A percentile compares a stretch with the other conserved stretches of the same genome.
These are phyloP conservation scores for Tephrocybe sp. DNA, from an alignment of 768 basidiomycete species.

Conservation along the genomic window DNA sequence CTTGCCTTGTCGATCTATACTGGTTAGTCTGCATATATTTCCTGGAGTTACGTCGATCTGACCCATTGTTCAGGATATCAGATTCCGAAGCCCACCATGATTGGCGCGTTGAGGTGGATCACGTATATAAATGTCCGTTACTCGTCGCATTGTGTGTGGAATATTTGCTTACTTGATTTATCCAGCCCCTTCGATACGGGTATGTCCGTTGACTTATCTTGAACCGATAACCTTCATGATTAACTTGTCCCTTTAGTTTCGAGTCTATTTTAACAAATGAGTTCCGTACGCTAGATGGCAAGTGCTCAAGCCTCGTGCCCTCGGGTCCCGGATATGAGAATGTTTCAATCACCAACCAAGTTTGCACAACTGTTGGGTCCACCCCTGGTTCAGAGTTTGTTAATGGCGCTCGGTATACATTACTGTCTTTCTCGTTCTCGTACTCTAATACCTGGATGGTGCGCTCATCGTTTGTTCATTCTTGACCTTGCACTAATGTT, in stretches of 20 bases:
- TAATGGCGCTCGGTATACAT: constrained; percentile 52
- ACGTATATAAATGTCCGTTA: constrained; percentile 57
- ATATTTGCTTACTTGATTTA: neutral
- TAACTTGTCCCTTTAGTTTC: constrained; percentile 58
- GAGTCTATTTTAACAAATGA: constrained; percentile 80
- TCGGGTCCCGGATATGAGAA: constrained; percentile 63
- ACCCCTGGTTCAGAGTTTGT: constrained; percentile 58
- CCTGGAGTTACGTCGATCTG: no score
- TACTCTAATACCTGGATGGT: constrained; percentile 27
- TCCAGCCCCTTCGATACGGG: constrained; percentile 44
- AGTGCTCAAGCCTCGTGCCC: constrained; percentile 59
- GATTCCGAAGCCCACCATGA: constrained; percentile 37
- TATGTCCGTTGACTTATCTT: constrained; percentile 23
- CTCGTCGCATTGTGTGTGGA: neutral
- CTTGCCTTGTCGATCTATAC: constrained; percentile 52
- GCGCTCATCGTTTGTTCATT: neutral
- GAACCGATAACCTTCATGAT: no score
- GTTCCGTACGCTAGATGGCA: constrained; percentile 67
- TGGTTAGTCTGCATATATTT: constrained; percentile 38
- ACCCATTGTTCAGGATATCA: constrained; percentile 38
- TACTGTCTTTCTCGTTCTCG: constrained; percentile 48
- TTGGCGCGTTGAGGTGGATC: constrained; percentile 69
- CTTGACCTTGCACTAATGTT: neutral
- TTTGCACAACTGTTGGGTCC: constrained; percentile 73
- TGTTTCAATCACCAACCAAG: constrained; percentile 62